Conservation (phyloP, 2,329 filamentous ascomycete genomes). For the Penicillium hordei region DNA sequence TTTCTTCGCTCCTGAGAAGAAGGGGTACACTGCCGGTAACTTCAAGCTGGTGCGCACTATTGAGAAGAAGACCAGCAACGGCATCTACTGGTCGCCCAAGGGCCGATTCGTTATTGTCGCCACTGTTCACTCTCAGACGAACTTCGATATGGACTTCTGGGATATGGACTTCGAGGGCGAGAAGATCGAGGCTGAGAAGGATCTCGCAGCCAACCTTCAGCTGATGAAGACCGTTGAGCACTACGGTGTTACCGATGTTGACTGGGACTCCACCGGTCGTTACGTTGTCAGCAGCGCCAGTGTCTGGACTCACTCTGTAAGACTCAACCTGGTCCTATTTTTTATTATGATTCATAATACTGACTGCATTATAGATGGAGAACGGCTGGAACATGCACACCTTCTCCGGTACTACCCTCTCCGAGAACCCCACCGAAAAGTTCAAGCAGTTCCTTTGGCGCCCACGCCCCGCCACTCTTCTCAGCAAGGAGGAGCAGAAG, state of each 20-base stretch:
- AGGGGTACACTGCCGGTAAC: conserved; percentile 78
- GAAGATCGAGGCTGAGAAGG: conserved; percentile 89
- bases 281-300: conserved; percentile 93
- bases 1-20: conserved; percentile 98
- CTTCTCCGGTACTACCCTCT: conserved; percentile 84
- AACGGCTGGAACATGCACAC: conserved; percentile 99
- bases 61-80: conserved; percentile 99
- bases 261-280: conserved; percentile 95
- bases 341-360: conserved; percentile 10
- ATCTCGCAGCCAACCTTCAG: conserved; percentile 90
- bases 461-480: conserved; percentile 83
- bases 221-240: conserved; percentile 92
- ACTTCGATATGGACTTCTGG: conserved; percentile 95
- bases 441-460: conserved; percentile 98
- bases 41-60: conserved; percentile 94
- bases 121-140: conserved; percentile 88
- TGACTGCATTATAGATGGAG: conserved; percentile 71
- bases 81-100: conserved; percentile 97
- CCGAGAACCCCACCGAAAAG: conserved; percentile 89
- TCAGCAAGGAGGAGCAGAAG: conserved; percentile 97
- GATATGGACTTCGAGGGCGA: conserved; percentile 98
- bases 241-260: conserved; percentile 95
- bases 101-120: conserved; percentile 94
- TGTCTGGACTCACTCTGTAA: conserved; percentile 92
- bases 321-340: conserved; percentile 35